Percentiles rank a stretch among this genome's conserved stretches.
These are phyloP conservation scores for Thelonectria rubi DNA, from an alignment of 2,329 filamentous ascomycete species.

Conservation along the genomic window DNA sequence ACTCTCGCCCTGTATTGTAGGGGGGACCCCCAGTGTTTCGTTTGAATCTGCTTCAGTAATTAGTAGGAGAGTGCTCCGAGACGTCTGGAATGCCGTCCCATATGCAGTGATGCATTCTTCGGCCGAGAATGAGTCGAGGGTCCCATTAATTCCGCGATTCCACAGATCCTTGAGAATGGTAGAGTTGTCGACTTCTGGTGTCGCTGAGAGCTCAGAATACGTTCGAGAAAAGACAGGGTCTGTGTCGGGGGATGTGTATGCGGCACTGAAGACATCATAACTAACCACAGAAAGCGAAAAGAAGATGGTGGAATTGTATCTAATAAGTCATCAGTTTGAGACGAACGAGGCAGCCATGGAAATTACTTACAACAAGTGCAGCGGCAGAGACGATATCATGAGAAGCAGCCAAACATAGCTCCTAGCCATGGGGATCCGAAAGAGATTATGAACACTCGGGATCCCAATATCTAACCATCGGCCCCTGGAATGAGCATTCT, in stretches of 20 bases:
- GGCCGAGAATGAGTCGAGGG: constrained; percentile 7
- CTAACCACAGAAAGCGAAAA: constrained; percentile 4
- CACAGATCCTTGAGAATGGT: not conserved
- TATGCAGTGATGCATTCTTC: constrained; percentile 20
- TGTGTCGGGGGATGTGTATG: not conserved
- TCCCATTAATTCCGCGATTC: not conserved
- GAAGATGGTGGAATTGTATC: constrained; percentile 27
- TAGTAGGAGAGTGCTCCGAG: constrained; percentile 5
- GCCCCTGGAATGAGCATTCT: constrained; percentile 27
- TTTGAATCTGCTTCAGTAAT: constrained; percentile 1
- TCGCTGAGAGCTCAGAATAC: not conserved
- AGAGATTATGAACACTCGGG: constrained; percentile 28
- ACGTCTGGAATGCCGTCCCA: constrained; percentile 17
- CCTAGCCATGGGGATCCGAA: constrained; percentile 2
- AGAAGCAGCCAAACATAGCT: constrained; percentile 11
- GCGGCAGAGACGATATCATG: constrained; percentile 9
- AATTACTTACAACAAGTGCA: constrained; percentile 20
- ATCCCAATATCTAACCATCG: constrained; percentile 36
- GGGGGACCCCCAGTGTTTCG: not conserved
- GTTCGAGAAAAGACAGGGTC: not conserved
- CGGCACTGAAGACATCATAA: not conserved
- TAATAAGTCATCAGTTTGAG: not conserved
- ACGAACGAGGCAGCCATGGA: not conserved
- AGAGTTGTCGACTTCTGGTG: not conserved
- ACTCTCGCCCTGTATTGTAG: not conserved